Evolutionary conservation across 2,329 filamentous ascomycete species (phyloP).

Genomic region (Volutella citrinella): DNA sequence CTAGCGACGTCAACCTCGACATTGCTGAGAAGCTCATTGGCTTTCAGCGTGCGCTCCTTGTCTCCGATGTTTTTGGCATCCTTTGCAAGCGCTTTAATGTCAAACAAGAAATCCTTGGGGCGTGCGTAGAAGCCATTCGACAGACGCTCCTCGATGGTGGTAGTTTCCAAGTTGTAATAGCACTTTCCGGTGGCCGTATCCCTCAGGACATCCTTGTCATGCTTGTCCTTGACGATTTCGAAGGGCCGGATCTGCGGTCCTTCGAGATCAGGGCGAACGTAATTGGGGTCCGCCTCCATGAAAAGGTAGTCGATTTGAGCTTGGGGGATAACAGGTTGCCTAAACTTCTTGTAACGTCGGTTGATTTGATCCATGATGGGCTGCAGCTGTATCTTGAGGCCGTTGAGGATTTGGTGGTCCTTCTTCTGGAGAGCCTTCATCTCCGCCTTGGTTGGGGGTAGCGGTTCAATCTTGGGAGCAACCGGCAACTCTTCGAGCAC

Average conservation of each 20-base stretch:
- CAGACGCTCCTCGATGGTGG: slow-evolving; percentile 90
- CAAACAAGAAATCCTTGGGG: slow-evolving; percentile 82
- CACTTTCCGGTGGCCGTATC: slow-evolving; percentile 78
- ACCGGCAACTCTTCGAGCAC: slow-evolving; percentile 73
- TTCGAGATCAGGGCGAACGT: slow-evolving; percentile 56
- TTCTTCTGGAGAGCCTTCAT: slow-evolving; percentile 75
- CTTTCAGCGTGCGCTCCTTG: slow-evolving; percentile 76
- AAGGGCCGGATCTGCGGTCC: slow-evolving; percentile 65
- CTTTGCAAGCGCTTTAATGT: slow-evolving; percentile 80
- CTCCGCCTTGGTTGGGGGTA: slow-evolving; percentile 71
- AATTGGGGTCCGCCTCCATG: slow-evolving; percentile 75
- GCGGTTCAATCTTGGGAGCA: slow-evolving; percentile 68
- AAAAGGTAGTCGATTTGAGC: slow-evolving; percentile 75
- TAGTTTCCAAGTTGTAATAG: slow-evolving; percentile 92
- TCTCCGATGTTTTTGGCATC: slow-evolving; percentile 84
- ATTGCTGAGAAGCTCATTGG: slow-evolving; percentile 87
- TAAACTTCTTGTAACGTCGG: slow-evolving; percentile 82
- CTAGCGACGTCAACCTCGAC: slow-evolving; percentile 88
- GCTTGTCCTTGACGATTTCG: slow-evolving; percentile 74
- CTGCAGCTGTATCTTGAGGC: slow-evolving; percentile 84
- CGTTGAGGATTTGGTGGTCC: slow-evolving; percentile 80
- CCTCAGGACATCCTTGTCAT: slow-evolving; percentile 72
- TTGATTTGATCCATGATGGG: slow-evolving; percentile 98
- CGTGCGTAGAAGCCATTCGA: slow-evolving; percentile 96
- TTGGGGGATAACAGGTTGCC: slow-evolving; percentile 74